Base-by-base conservation (phyloP, 768 basidiomycete species). In the Russula sp. region DNA sequence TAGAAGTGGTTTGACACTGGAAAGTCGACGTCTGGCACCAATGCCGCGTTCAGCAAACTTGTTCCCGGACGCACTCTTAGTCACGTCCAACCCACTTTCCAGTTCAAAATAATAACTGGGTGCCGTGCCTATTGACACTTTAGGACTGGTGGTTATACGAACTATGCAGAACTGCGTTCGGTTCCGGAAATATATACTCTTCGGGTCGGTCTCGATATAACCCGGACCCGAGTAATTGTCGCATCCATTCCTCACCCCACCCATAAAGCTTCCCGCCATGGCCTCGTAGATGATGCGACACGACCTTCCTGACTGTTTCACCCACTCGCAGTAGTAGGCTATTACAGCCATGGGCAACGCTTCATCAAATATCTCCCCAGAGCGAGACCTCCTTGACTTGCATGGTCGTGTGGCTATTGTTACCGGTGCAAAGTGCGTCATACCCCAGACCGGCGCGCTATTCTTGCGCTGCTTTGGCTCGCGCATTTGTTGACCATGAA, bases 401-500 rank as follows among this genome's bases (percentile, higher is more conserved):
- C 73, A 69, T 0, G 80, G 78, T 20, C 80, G 77, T 62, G 78
- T 81, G 2, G 78, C 74, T 1, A 68, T 84, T 20, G 79, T 82
- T 35, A 81, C 80, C 0, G 82, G 82, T 11, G 81, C 80, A 58
- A 79, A 77, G 79, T 79, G 52, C 54, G 76, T 72, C 16, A 27
- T 54, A 11, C 3, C 20, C n/a, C 16, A 47, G 45, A 40, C 4
- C 7, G n/a, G 22, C 14, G 8, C 34, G 9, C 10, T 14, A 1
- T 35, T 40, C 44, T 47, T 47, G 44, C 22, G 20, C 37, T 40
- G 18, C 47, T 9, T 34, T 22, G 40, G 8, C 18, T 16, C 6
- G 44, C 45, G 37, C 44, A 10, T 16, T 11, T 16, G n/a, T 31
- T 62, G 32, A 62, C 20, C 6, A 31, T 13, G 35, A 13, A 6